Conservation (phyloP, 768 basidiomycete species). For the Calocera viscosa region DNA sequence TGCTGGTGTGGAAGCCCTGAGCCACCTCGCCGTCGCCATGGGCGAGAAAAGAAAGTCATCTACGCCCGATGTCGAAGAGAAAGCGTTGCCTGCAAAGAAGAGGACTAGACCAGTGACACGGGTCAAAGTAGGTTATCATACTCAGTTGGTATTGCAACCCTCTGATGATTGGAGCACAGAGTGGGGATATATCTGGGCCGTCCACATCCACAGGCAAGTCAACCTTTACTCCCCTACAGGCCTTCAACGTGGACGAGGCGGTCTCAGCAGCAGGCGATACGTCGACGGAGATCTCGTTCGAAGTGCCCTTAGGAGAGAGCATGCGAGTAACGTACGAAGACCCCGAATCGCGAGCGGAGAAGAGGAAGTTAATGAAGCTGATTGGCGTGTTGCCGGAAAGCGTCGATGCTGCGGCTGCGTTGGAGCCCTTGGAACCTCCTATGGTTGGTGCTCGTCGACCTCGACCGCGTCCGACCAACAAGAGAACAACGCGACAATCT, state of each 20-base stretch:
- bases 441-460: background rate
- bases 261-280: background rate
- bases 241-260: background rate
- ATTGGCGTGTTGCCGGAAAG: slow-evolving; percentile 21
- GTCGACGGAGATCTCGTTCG: background rate
- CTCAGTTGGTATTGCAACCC: slow-evolving; percentile 25
- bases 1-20: slow-evolving; percentile 37
- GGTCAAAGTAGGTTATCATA: slow-evolving; percentile 27
- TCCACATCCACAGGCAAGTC: slow-evolving; percentile 1
- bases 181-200: slow-evolving; percentile 5
- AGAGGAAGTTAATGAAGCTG: slow-evolving; percentile 44
- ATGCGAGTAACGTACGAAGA: slow-evolving; percentile 57
- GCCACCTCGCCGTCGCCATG: slow-evolving; percentile 55
- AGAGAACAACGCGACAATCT: background rate
- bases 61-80: slow-evolving; percentile 29
- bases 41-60: slow-evolving; percentile 49
- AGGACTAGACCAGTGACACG: slow-evolving; percentile 28
- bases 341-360: slow-evolving; percentile 48
- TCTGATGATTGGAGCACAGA: background rate
- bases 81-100: slow-evolving; percentile 27
- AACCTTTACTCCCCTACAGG: slow-evolving; percentile 9
- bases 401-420: background rate
- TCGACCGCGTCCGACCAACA: background rate
- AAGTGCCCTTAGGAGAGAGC: slow-evolving; percentile 20
- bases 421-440: background rate